Evolutionary conservation across 495 filamentous ascomycete genomes (phyloP), one percentile per base, ranked within the genome.

Genomic region (Tetracladium marchalianum): DNA sequence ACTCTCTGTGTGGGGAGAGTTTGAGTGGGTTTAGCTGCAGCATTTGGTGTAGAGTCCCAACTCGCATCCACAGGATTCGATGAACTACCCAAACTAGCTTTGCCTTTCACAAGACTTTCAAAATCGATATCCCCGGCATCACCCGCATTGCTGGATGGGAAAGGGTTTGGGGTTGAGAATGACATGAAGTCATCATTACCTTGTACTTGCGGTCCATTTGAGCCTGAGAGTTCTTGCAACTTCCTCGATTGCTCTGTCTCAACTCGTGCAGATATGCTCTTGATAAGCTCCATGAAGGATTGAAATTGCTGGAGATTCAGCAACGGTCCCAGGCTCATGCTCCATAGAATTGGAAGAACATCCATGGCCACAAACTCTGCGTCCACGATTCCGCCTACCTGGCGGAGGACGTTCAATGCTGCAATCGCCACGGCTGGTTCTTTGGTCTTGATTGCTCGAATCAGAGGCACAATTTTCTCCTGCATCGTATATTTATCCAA

Each of bases 361-460:
- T 97, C 90, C 68, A 92, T 75, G 2, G 93, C 92, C 24, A 96
- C 75, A 55, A 94, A 96, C n/a, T 97, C 92, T 4, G 83, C 72
- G 56, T 97, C 92, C 4, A 84, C 89, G 19, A 87, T 69, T 17
- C 70, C 74, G 5, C 92, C 88, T 41, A 97, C 80, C 44, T 94
- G 80, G 24, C 71, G 75, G 52, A 97, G 80, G 10, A 96, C 88
- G 19, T 78, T 76, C 15, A 96, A 71, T 0, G 88, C 85, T 1
- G 92, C 89, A 77, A 96, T 90, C 84, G 95, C 95, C 2, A 98
- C 92, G 1, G 87, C 90, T 0, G 92, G 92, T 56, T 98, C 92
- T 56, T 93, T 96, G 0, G 92, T 98, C 61, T 97, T 97, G 62
- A 98, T 97, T 1, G 69, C 87, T 57, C 85, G 88, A 44, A 98